Base-by-base conservation (phyloP, 768 basidiomycete genomes). In the Roridomyces roridus region DNA sequence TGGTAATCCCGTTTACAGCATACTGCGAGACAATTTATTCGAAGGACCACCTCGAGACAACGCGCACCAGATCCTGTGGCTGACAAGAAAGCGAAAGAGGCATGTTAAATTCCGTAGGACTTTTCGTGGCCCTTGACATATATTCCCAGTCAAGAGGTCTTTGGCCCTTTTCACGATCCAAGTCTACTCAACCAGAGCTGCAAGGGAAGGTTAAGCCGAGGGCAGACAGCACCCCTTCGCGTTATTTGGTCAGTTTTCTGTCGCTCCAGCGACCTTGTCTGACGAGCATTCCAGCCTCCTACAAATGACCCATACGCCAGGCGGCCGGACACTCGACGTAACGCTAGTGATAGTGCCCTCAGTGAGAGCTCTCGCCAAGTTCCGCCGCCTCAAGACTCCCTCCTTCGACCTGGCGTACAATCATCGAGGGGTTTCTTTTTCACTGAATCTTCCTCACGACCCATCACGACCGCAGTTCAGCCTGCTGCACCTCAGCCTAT, bases 131-230 rank as follows among this genome's bases (percentile, higher is more conserved):
- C 9, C 1, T 31, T 39, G 15, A 49, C 46, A 23, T 20, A 4
- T 14, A 24, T n/a, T 46, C 5, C 6, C 20, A 58, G 57, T 59
- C 56, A 10, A 63, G 31, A 44, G 52, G 61, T 35, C 56, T 63
- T 29, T 63, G 61, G 61, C 57, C 61, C 14, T 63, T 63, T 51
- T 58, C 56, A 11, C 57, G 61, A 12, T 58, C 61, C 10, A 51
- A 34, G 24, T 63, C 60, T 5, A 36, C 57, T 35, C 61, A 63
- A 36, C 55, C 51, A 36, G 37, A 47, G 6, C 52, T 56, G 1
- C 52, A 54, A 48, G 14, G 35, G 17, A 54, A 46, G 7, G 21
- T 29, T 6, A 58, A 63, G 24, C 11, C 15, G 6, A 41, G 61
- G 44, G 61, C 61, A 18, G 61, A 63, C 6, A 58, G 57, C 31